A percentile compares a stretch with the other conserved stretches of the same genome.
Evolutionary conservation across 495 filamentous ascomycete genomes (phyloP).

Genomic region (Apodospora peruviana): DNA sequence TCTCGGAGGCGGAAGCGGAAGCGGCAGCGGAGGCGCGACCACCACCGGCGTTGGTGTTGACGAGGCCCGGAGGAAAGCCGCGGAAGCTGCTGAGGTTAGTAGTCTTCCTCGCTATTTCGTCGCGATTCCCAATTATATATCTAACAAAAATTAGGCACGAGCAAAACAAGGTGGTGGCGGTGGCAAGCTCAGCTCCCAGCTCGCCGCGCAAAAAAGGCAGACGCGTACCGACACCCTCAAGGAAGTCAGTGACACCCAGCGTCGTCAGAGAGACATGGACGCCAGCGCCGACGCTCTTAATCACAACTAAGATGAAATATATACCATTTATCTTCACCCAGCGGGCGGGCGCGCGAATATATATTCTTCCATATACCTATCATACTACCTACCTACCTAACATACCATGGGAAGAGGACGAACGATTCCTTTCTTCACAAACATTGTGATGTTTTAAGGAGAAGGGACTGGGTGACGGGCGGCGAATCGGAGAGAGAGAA

Average conservation of each 20-base stretch:
- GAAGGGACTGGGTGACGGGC: too few relatives aligned
- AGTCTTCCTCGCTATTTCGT: too few relatives aligned
- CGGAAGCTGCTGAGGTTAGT: constrained; percentile 65
- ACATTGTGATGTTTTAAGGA: too few relatives aligned
- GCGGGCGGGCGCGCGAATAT: too few relatives aligned
- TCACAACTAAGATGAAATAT: constrained; percentile 39
- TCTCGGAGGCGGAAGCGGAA: constrained; percentile 35
- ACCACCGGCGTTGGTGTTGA: constrained; percentile 8
- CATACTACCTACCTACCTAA: too few relatives aligned
- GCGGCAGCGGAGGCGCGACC: constrained; percentile 9
- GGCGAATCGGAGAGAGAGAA: too few relatives aligned
- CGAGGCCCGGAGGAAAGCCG: constrained; percentile 56
- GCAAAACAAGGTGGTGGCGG: constrained; percentile 30
- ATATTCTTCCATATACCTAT: too few relatives aligned
- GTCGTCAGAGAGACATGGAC: constrained; percentile 54
- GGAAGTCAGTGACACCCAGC: constrained; percentile 51
- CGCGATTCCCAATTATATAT: constrained; percentile 7
- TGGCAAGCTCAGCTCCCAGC: constrained; percentile 56
- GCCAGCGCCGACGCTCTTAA: constrained; percentile 40
- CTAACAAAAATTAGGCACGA: constrained; percentile 33
- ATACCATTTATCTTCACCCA: not conserved
- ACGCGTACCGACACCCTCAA: constrained; percentile 55
- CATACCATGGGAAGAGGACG: too few relatives aligned
- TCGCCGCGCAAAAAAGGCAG: constrained; percentile 62
- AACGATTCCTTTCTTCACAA: too few relatives aligned